A percentile compares a stretch with the other conserved stretches of the same genome.
phyloP scores from a whole-genome alignment of 768 basidiomycete genomes.

The Boletus tomentosulus region DNA sequence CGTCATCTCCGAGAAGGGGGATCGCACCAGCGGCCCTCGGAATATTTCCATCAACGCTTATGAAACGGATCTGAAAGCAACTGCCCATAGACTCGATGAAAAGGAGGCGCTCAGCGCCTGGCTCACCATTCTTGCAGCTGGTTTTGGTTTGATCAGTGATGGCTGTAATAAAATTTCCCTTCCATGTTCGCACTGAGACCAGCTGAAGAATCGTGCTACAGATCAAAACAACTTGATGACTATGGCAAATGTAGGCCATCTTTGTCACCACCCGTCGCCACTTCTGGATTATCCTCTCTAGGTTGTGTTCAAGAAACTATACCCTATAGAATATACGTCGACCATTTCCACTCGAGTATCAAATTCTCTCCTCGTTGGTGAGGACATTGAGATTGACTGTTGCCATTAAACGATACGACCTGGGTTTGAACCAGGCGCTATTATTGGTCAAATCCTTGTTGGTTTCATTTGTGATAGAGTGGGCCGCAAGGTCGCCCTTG shows the following conservation, averaged over 20 bases:
- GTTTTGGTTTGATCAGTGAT: conserved; percentile 63
- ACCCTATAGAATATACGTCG: conserved; percentile 59
- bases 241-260: conserved; percentile 50
- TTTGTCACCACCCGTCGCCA: neutral
- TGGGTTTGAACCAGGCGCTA: conserved; percentile 41
- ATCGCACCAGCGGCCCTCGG: conserved; percentile 6
- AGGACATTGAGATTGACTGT: conserved; percentile 14
- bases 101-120: conserved; percentile 52
- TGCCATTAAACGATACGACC: conserved; percentile 1
- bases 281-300: conserved; percentile 24
- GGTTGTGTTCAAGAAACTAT: conserved; percentile 64
- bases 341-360: conserved; percentile 63
- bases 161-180: conserved; percentile 39
- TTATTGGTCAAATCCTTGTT: conserved; percentile 57
- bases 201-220: conserved; percentile 22
- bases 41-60: conserved; percentile 23
- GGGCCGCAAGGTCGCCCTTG: conserved; percentile 73
- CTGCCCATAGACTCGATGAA: conserved; percentile 20
- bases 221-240: conserved; percentile 73
- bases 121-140: conserved; percentile 62
- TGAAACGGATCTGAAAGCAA: conserved; percentile 19
- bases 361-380: conserved; percentile 67
- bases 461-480: conserved; percentile 69
- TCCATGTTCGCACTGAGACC: neutral
- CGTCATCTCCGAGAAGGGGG: conserved; percentile 3